Base-by-base conservation (phyloP, 768 basidiomycete species). In the Lentinula raphanica region DNA sequence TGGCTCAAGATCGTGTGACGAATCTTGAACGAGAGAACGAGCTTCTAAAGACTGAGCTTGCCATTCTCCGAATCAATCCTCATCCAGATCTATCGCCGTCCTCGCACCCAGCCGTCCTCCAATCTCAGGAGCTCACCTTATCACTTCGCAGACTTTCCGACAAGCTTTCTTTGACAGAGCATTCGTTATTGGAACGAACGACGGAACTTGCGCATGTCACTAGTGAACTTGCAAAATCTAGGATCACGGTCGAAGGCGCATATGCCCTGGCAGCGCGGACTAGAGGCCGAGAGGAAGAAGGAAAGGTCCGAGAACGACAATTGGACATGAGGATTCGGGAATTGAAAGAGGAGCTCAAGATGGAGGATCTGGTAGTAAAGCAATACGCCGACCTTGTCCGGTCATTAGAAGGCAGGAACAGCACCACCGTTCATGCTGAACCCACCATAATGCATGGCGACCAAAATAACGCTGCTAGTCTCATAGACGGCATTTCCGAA, bases 361-460 rank as follows among this genome's bases (percentile, higher is more conserved):
- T 89, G 78, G 76, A 78, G 39, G 89, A 92, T 58, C 66, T 79
- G 29, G 85, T 83, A 4, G 79, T 92, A 15, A 74, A 78, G 53
- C 87, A 92, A 62, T 92, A 92, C 54, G 90, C 90, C 0, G 83
- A 82, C 58, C 78, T 92, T 13, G 90, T 92, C 12, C 77, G 88
- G 19, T 76, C 71, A 1, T 74, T 91, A 55, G 85, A 90, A 64
- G 76, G 77, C 17, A 74, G 77, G 58, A 44, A 61, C 49, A 45
- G 38, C 44, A 53, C 36, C 12, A 7, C 25, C 19, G 2, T 28
- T 19, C 29, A 36, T 15, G 8, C 23, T 49, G 45, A 40, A n/a
- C 19, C 15, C 17, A 9, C 42, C 9, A 31, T 44, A 6, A 15
- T 29, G 12, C 13, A 49, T 19, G 19, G 27, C 7, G 49, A 44